Evolutionary conservation across 2,329 filamentous ascomycete genomes (phyloP).

Genomic region (Drechmeria coniospora): DNA sequence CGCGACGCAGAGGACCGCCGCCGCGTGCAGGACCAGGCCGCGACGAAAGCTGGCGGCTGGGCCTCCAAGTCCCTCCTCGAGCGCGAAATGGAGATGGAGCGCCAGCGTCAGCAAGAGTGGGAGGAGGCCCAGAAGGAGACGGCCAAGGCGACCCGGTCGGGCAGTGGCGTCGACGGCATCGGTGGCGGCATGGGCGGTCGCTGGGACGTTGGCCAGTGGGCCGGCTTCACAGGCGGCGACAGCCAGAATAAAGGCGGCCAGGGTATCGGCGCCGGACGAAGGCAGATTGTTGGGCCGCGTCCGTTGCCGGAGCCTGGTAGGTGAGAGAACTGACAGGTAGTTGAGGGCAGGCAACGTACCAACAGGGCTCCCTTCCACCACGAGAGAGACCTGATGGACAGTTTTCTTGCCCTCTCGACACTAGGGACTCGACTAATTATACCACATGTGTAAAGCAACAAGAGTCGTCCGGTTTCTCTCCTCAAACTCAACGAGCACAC

Average conservation of each 20-base stretch:
- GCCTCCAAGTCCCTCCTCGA: slow-evolving; percentile 58
- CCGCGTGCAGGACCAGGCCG: slow-evolving; percentile 39
- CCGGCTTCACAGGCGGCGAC: slow-evolving; percentile 60
- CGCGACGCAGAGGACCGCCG: slow-evolving; percentile 46
- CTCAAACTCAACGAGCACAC: too few species aligned
- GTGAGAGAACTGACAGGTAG: slow-evolving; percentile 3
- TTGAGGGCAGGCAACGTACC: neutral
- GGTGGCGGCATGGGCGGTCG: slow-evolving; percentile 51
- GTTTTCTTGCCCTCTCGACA: too few species aligned
- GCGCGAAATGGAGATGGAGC: slow-evolving; percentile 67
- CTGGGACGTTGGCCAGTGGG: slow-evolving; percentile 67
- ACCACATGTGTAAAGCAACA: too few species aligned
- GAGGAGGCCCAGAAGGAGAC: slow-evolving; percentile 57
- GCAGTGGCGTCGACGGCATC: slow-evolving; percentile 42
- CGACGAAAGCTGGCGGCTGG: slow-evolving; percentile 47
- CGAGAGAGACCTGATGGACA: too few species aligned
- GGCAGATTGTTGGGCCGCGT: slow-evolving; percentile 67
- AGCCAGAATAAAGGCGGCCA: slow-evolving; percentile 51
- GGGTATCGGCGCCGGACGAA: slow-evolving; percentile 53
- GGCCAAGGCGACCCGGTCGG: slow-evolving; percentile 35
- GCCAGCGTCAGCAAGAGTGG: slow-evolving; percentile 65
- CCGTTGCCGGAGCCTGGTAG: slow-evolving; percentile 37
- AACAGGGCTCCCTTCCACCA: too few species aligned
- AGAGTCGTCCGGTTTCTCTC: too few species aligned
- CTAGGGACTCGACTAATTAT: too few species aligned